Conservation (phyloP, 2,329 filamentous ascomycete genomes). For the Monilinia aucupariae region DNA sequence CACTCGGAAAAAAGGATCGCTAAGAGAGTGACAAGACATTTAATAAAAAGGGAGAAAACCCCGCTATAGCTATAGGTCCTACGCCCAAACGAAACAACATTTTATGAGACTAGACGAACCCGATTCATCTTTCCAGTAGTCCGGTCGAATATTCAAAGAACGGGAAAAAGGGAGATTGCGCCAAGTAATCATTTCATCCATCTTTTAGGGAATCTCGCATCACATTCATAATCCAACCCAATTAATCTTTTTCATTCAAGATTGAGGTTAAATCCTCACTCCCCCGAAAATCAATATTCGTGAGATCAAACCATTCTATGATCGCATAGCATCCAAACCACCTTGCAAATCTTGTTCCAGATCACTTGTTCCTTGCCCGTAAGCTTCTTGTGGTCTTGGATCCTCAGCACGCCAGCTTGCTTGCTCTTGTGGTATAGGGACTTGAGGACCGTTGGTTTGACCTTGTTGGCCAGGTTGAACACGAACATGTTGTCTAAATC, state of each 20-base stretch:
- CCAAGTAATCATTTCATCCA: conserved; percentile 1
- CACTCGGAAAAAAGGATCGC: neutral
- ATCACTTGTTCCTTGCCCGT: conserved; percentile 31
- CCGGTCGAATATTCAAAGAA: neutral
- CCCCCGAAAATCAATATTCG: neutral
- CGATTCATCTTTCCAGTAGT: conserved; percentile 1
- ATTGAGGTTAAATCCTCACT: neutral
- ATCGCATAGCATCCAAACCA: conserved; percentile 35
- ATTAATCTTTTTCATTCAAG: conserved; percentile 1
- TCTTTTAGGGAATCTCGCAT: neutral
- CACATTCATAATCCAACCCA: neutral
- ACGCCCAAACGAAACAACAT: neutral
- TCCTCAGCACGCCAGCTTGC: conserved; percentile 34
- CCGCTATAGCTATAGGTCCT: conserved; percentile 1
- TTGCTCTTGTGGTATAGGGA: conserved; percentile 34
- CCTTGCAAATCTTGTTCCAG: conserved; percentile 36
- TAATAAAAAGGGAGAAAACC: neutral
- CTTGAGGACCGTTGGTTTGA: conserved; percentile 27
- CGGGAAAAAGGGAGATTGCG: neutral
- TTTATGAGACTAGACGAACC: conserved; percentile 6
- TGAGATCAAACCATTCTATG: conserved; percentile 18
- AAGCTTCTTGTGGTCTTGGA: conserved; percentile 36
- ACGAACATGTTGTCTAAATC: conserved; percentile 61
- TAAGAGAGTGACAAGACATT: neutral
- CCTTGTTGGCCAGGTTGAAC: conserved; percentile 34